A percentile compares a stretch with the other conserved stretches of the same genome.
These are phyloP conservation scores for Yarrowia sp. DNA, from an alignment of 805 yeast genomes.

Conservation along the genomic window DNA sequence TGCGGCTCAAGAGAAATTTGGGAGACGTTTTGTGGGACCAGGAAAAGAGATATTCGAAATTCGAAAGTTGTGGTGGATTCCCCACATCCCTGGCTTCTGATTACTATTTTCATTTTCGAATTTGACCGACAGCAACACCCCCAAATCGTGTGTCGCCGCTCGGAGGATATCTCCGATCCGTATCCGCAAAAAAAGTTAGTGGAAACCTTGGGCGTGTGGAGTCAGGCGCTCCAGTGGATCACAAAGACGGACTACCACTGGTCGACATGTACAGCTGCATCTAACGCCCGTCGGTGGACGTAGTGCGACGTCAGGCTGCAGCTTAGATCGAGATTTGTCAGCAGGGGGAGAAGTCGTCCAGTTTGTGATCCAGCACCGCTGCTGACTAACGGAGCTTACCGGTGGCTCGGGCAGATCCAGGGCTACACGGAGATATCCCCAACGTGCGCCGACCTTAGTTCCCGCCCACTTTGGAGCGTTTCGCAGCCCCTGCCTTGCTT, in stretches of 20 bases:
- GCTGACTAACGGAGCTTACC: too few species aligned
- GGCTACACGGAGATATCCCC: too few species aligned
- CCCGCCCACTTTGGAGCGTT: too few species aligned
- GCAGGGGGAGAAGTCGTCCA: background rate
- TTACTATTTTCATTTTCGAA: background rate
- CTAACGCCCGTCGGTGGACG: background rate
- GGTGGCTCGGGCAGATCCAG: too few species aligned
- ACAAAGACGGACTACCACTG: constrained; percentile 15
- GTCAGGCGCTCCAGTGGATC: constrained; percentile 27
- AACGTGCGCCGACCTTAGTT: too few species aligned
- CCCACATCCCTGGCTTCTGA: too few species aligned
- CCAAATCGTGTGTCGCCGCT: background rate
- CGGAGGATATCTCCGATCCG: constrained; percentile 30
- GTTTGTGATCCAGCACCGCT: background rate
- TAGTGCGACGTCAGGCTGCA: constrained; percentile 8
- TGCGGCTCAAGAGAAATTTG: constrained; percentile 1
- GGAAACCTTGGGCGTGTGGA: background rate
- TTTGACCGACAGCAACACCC: too few species aligned
- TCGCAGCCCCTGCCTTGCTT: too few species aligned
- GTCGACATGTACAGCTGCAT: background rate
- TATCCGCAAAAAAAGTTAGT: background rate
- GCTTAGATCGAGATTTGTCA: background rate
- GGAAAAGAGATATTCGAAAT: too few species aligned
- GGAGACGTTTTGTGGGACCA: too few species aligned
- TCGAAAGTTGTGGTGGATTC: too few species aligned